Evolutionary conservation across 192 early-diverging fungal genomes (phyloP), one percentile per base, ranked within the genome.

Genomic region (Backusella tuberculispora): DNA sequence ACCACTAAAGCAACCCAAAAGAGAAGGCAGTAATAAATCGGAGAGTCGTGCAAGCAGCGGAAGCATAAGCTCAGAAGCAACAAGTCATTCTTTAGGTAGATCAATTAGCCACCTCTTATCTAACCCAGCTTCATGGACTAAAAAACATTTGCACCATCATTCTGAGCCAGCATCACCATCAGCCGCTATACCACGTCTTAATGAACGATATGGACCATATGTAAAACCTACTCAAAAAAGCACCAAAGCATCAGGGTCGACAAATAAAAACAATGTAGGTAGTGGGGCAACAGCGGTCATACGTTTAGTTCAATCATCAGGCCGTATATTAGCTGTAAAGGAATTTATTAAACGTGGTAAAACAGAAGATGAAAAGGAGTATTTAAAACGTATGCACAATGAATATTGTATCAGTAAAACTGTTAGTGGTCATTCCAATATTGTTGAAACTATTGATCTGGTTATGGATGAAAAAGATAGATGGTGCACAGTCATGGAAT

Each of bases 331-430:
- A 72, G 97, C 97, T 15, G 91, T 99, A 79, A 99, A 99, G 81
- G 95, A 98, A 74, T 99, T 99, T 85, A 87, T 93, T 60, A 80
- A 80, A 26, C 86, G 91, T 71, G 84, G 88, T 47, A 93, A 92
- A 76, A 87, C 94, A 75, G 97, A 98, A 88, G 90, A 92, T 6
- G 90, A 97, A 86, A 95, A 94, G 82, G 94, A 96, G 63, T 98
- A 97, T 82, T 84, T 97, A 79, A 98, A 98, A 81, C 97, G 98
- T 81, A 85, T 99, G 76, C 94, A 92, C 26, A 89, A 91, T 82
- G 97, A 99, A 85, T 99, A 98, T 81, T 98, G 97, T 84, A 98
- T 99, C 73, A 91, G 91, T 63, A 97, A 95, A 10, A 92, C 92
- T 38, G 86, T 97, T 45, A 89, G 95, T 73, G 90, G 97, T 64